Base-by-base conservation (phyloP, 2,329 filamentous ascomycete genomes). In the Clonostachys solani region DNA sequence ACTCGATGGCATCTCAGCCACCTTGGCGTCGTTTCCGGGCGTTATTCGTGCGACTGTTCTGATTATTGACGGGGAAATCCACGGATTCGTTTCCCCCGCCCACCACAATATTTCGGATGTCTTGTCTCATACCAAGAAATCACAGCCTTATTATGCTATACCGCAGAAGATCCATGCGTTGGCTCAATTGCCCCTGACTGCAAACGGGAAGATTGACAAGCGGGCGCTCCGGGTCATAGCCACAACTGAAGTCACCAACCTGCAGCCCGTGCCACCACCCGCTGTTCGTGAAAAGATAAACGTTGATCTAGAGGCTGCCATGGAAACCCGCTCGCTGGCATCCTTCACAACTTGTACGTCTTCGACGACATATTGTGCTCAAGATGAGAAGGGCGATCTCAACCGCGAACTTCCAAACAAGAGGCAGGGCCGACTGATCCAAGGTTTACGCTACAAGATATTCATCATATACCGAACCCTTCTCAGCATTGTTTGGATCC, bases 171-270 rank as follows among this genome's bases (percentile, higher is more conserved):
- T 75, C 57, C 64, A 72, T 33, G 62, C 67, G 18, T 59, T 77
- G 5, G 56, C 63, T 0, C 60, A 62, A 4, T 66, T 82, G 23
- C 75, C 77, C 1, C 63, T 76, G 19, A 81, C 78, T 0, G 52
- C 67, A 3, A 81, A 82, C 49, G 79, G 79, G 41, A 82, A 82
- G 60, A 69, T 79, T 40, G 73, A 82, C 59, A 80, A 78, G 64
- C 63, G 61, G 18, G 60, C 62, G 6, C 68, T 82, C 5, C 61
- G 58, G 8, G 55, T 57, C 10, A 52, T 72, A 29, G 55, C 57
- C 10, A 52, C 72, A 29, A 67, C 63, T 23, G 7, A 38, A 18
- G 17, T 18, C 4, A 18, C 36, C 33, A 43, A 35, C 46, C 34
- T 40, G 40, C 23, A 29, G 23, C 23, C 23, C 23, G 23, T 29